Conservation (phyloP, 1,284 basidiomycete species). For the Sporisorium scitamineum region DNA sequence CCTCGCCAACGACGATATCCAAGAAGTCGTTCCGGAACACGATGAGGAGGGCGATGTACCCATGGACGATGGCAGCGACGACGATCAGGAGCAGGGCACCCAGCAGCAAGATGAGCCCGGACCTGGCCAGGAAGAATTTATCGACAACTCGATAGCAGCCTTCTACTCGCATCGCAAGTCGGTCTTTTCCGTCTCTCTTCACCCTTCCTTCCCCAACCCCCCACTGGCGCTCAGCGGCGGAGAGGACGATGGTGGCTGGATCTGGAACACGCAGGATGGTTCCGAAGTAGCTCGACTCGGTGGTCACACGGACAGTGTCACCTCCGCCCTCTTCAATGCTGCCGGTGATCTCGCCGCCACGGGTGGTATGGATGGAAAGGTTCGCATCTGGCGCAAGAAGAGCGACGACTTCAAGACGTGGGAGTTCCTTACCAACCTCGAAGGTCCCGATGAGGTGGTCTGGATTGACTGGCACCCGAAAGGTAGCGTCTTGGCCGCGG, state of each 20-base stretch:
- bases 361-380: constrained; percentile 95
- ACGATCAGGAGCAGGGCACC: constrained; percentile 13
- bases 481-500: constrained; percentile 87
- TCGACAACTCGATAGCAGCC: constrained; percentile 67
- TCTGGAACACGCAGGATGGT: constrained; percentile 89
- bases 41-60: constrained; percentile 48
- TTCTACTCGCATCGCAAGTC: constrained; percentile 71
- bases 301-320: constrained; percentile 93
- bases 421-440: constrained; percentile 91
- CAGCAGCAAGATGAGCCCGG: constrained; percentile 31
- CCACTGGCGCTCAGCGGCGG: constrained; percentile 90
- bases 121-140: constrained; percentile 47
- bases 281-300: constrained; percentile 84
- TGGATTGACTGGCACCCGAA: constrained; percentile 97
- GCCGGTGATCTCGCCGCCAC: constrained; percentile 94
- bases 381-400: constrained; percentile 83
- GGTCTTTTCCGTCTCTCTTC: constrained; percentile 85
- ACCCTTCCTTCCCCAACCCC: constrained; percentile 79
- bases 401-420: constrained; percentile 77
- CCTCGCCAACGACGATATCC: constrained; percentile 47
- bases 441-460: constrained; percentile 94
- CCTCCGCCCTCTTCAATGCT: constrained; percentile 80
- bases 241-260: constrained; percentile 92
- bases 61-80: constrained; percentile 52
- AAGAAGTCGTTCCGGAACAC: constrained; percentile 51